Conservation (phyloP, 2,329 filamentous ascomycete genomes). For the Myriosclerotinia duriaeana region DNA sequence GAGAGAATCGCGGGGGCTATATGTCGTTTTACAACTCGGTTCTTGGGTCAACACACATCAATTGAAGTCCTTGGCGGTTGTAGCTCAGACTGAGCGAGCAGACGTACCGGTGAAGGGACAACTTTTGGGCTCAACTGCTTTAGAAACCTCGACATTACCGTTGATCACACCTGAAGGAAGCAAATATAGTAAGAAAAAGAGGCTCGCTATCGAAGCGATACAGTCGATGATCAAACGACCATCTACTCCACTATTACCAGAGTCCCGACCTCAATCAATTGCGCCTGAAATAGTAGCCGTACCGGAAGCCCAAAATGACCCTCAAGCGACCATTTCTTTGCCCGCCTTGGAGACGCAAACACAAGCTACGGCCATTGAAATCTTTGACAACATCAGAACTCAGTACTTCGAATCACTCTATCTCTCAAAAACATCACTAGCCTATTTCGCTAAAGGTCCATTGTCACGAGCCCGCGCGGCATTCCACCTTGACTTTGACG, state of each 20-base stretch:
- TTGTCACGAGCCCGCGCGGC: constrained; percentile 71
- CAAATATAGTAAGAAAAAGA: constrained; percentile 50
- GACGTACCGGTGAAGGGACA: constrained; percentile 32
- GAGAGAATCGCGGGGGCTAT: constrained; percentile 59
- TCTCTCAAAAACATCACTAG: constrained; percentile 70
- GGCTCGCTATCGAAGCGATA: constrained; percentile 61
- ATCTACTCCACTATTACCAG: constrained; percentile 30
- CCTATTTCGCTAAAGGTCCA: constrained; percentile 82
- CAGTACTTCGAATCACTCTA: constrained; percentile 62
- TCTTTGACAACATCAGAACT: constrained; percentile 58
- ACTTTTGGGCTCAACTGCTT: not conserved
- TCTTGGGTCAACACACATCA: constrained; percentile 62
- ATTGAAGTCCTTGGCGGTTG: constrained; percentile 53
- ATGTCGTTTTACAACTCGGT: constrained; percentile 67
- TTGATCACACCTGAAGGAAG: constrained; percentile 30
- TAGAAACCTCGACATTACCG: not conserved
- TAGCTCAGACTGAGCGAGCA: constrained; percentile 43
- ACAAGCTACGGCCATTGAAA: constrained; percentile 47
- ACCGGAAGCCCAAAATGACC: constrained; percentile 22
- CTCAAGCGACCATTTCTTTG: constrained; percentile 2
- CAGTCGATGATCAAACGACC: constrained; percentile 58
- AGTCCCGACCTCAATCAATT: constrained; percentile 26
- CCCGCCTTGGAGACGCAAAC: constrained; percentile 7
- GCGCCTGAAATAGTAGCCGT: constrained; percentile 17
- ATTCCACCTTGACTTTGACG: constrained; percentile 63